Evolutionary conservation across 148 eudicot species (phyloP).

Genomic region (Pharnaceum exiguum): DNA sequence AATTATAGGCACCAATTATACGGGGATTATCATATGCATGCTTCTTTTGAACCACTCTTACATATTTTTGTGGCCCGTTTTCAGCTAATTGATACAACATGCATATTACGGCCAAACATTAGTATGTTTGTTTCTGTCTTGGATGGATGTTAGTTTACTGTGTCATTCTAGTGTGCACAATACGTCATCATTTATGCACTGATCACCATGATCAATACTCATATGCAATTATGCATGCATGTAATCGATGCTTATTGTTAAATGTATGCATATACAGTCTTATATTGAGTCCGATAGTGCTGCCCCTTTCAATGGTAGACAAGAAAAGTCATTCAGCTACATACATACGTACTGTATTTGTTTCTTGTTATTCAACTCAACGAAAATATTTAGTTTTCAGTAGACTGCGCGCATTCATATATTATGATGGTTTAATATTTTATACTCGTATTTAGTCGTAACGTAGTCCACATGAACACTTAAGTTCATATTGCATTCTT

Average conservation of each 20-base stretch:
- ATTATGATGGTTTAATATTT: no score
- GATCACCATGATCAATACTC: no score
- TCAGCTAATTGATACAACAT: constrained; percentile 20
- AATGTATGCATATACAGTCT: background rate
- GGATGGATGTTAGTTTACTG: constrained; percentile 7
- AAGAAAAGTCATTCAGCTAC: constrained; percentile 14
- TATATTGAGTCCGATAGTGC: constrained; percentile 12
- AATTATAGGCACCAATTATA: constrained; percentile 2
- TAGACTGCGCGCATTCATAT: no score
- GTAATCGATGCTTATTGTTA: background rate
- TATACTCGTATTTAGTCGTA: no score
- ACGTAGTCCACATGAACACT: no score
- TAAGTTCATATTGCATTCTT: no score
- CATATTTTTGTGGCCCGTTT: constrained; percentile 17
- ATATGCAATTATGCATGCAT: background rate
- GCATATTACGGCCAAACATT: constrained; percentile 23
- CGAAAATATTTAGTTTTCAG: no score
- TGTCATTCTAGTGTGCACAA: no score
- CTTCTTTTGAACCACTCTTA: constrained; percentile 25
- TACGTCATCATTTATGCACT: no score
- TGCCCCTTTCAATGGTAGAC: constrained; percentile 28
- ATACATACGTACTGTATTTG: background rate
- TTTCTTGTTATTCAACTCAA: no score
- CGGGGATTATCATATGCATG: constrained; percentile 14
- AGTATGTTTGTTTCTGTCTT: constrained; percentile 17